Base-by-base conservation (phyloP, 805 yeast genomes). In the Kodamaea leandrae region DNA sequence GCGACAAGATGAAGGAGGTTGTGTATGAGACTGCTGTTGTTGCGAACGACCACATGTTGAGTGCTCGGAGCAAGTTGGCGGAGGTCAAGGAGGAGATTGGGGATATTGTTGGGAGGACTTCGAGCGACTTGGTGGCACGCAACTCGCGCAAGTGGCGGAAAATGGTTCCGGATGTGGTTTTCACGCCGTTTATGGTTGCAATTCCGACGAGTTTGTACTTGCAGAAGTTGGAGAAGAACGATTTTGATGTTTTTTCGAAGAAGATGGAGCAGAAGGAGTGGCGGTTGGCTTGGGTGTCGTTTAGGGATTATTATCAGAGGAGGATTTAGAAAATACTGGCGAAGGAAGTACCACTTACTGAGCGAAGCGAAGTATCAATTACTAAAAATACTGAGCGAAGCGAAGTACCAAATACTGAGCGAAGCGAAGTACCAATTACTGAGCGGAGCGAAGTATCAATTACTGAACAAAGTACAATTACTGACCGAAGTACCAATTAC, bases 31-130 rank as follows among this genome's bases (percentile, higher is more conserved):
- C 83, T 4, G 86, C 93, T 2, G 78, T 83, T 4, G 64, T 73
- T 1, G 93, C 95, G 2, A 86, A 87, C 60, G 96, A 86, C 57
- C 96, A 86, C 58, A 54, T 87, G 2, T 57, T 86, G 4, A 68
- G 89, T 1, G 88, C 93, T 1, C 66, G 84, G 37, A 58, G 66
- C n/a, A 77, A 83, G 49, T 57, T 83, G 17, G 45, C 50, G 1
- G 55, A 66, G 23, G 57, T 75, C 10, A 64, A 62, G 40, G 46
- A 44, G 3, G 70, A 66, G 13, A 68, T 78, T n/a, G 48, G 52
- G 1, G 58, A 54, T 27, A 13, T 40, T 25, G 33, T 19, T 17
- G 18, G 13, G 2, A 2, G 12, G 28, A 30, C 21, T 6, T 32
- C 32, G 32, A 51, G 57, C 37, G 47, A 50, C 25, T 55, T 54